A percentile compares a stretch with the other conserved stretches of the same genome.
Evolutionary conservation across 768 basidiomycete genomes (phyloP).

Genomic region (Chalciporus chontae): DNA sequence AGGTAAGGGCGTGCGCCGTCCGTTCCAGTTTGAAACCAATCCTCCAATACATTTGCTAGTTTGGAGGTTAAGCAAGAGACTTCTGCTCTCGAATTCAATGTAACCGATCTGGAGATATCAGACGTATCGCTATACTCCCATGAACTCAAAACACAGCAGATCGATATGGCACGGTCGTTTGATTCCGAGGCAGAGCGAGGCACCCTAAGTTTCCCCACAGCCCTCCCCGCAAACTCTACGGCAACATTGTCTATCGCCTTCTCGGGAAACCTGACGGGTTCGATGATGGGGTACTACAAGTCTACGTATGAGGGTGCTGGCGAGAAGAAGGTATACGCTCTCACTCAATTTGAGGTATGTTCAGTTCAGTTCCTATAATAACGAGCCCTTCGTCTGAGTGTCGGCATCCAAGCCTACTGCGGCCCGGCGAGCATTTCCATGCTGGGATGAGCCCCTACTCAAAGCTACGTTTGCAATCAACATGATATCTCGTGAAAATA

Average conservation of each 20-base stretch:
- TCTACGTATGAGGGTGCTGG: slow-evolving; percentile 62
- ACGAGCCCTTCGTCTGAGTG: no score
- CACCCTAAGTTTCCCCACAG: slow-evolving; percentile 52
- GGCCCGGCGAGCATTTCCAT: slow-evolving; percentile 79
- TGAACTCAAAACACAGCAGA: slow-evolving; percentile 46
- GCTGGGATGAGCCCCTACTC: slow-evolving; percentile 90
- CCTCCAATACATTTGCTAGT: slow-evolving; percentile 32
- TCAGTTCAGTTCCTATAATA: slow-evolving; percentile 1
- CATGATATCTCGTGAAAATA: slow-evolving; percentile 73
- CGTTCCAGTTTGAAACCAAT: neutral
- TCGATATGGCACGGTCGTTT: slow-evolving; percentile 42
- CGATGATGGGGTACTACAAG: slow-evolving; percentile 84
- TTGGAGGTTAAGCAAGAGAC: slow-evolving; percentile 63
- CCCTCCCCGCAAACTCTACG: slow-evolving; percentile 64
- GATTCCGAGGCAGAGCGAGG: slow-evolving; percentile 66
- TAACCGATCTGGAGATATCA: slow-evolving; percentile 54
- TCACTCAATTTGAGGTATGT: slow-evolving; percentile 86
- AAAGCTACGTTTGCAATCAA: slow-evolving; percentile 81
- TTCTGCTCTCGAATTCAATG: slow-evolving; percentile 62
- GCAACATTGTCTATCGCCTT: slow-evolving; percentile 71
- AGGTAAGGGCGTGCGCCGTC: slow-evolving; percentile 39
- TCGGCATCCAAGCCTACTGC: slow-evolving; percentile 61
- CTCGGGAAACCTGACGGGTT: slow-evolving; percentile 59
- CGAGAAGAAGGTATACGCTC: slow-evolving; percentile 61
- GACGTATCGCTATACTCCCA: slow-evolving; percentile 55